These are phyloP conservation scores for Anisodus tanguticus DNA, from an alignment of 257 asterid species.

Conservation along the genomic window DNA sequence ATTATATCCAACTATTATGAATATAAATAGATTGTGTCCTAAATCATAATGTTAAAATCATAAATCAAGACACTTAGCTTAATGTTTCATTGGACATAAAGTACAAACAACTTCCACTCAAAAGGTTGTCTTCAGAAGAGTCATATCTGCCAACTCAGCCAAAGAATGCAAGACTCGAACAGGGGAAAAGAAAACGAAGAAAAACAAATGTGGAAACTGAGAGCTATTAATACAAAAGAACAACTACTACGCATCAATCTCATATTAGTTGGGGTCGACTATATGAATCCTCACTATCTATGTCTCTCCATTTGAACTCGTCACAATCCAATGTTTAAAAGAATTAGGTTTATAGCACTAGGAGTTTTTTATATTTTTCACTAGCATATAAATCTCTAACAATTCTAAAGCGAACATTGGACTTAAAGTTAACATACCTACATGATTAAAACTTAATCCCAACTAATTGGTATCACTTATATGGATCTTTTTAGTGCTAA, in stretches of 20 bases:
- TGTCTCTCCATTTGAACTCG: background rate
- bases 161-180: background rate
- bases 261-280: background rate
- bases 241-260: background rate
- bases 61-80: background rate
- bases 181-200: background rate
- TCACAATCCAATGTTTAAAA: background rate
- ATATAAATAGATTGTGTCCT: background rate
- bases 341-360: background rate
- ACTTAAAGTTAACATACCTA: background rate
- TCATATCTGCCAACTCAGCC: background rate
- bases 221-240: background rate
- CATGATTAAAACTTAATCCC: background rate
- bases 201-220: background rate
- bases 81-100: background rate
- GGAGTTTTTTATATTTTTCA: background rate
- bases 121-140: background rate
- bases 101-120: background rate
- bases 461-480: background rate
- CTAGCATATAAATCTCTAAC: background rate
- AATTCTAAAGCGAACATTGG: background rate
- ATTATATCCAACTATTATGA: background rate
- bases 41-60: conserved; percentile 3
- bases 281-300: background rate
- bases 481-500: background rate